These are phyloP conservation scores for Dothistroma septosporum DNA, from an alignment of 2,329 filamentous ascomycete species.

Conservation along the genomic window DNA sequence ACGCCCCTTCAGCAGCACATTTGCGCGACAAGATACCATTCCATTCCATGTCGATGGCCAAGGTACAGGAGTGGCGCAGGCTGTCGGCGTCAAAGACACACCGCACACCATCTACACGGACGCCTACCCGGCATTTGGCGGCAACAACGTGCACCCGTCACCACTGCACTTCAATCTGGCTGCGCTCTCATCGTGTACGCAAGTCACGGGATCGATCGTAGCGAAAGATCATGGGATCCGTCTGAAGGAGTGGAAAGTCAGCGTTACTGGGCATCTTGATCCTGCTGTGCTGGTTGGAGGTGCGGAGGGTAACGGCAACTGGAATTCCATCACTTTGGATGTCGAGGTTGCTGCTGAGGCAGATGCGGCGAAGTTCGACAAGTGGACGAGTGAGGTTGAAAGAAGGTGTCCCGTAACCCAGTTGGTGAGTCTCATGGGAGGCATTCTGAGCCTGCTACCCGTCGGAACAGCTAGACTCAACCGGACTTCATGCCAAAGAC, in stretches of 20 bases:
- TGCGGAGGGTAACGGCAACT: slow-evolving; percentile 12
- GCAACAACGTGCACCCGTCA: slow-evolving; percentile 9
- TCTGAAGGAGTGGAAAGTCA: slow-evolving; percentile 12
- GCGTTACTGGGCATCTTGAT: slow-evolving; percentile 10
- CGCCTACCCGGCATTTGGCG: slow-evolving; percentile 4
- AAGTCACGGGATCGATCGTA: slow-evolving; percentile 13
- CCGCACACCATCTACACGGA: neutral
- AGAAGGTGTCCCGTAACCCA: slow-evolving; percentile 9
- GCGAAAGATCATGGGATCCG: slow-evolving; percentile 13
- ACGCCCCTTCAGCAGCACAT: neutral
- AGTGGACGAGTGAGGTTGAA: slow-evolving; percentile 15
- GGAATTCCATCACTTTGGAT: slow-evolving; percentile 8
- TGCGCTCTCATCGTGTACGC: slow-evolving; percentile 11
- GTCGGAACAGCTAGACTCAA: too few species aligned
- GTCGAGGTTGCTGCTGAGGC: slow-evolving; percentile 9
- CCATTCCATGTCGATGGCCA: neutral
- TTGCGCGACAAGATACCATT: neutral
- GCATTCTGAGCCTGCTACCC: neutral
- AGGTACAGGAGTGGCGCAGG: neutral
- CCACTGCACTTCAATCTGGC: slow-evolving; percentile 16
- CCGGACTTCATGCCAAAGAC: neutral
- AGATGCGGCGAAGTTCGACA: slow-evolving; percentile 7
- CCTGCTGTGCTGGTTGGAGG: slow-evolving; percentile 11
- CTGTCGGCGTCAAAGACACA: neutral
- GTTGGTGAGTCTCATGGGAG: neutral